Base-by-base conservation (phyloP, 2,329 filamentous ascomycete genomes). In the Sclerotiophoma versabilis region DNA sequence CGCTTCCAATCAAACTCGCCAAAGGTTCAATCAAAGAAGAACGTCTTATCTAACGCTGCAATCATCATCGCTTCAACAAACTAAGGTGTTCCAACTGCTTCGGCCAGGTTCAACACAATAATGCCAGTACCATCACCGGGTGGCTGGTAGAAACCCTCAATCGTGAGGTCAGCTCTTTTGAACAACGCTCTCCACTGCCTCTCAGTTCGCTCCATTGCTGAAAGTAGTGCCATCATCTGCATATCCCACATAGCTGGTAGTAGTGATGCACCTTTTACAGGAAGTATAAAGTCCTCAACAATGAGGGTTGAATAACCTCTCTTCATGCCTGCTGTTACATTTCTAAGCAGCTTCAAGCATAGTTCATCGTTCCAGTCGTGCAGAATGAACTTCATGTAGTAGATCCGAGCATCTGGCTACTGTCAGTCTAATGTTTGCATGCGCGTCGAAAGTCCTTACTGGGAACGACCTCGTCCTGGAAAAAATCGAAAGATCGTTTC, bases 401-500 rank as follows among this genome's bases (percentile, higher is more conserved):
- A 57, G 4, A 57, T 27, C 8, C 57, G 57, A 6, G 54, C 57
- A 38, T 38, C 48, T 49, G n/a, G 5, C 2, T 7, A 1, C 10
- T 8, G 15, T 51, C 22, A 51, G 49, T 4, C 6, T 4, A 6
- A 17, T 11, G 17, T 23, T 11, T 14, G n/a, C 3, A 4, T 30
- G 12, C 9, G 10, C 4, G 8, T 23, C 3, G 23, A 7, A 25
- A n/a, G 8, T n/a, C 10, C 49, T 46, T 29, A 52, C 42, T 9
- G 4, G 36, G 49, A 3, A 47, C 30, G 2, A 53, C 54, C 6
- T 45, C 36, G 60, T 32, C 57, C 36, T 33, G 49, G 58, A 72
- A 71, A 56, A 73, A 72, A 23, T 71, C 54, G 15, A 50, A 59
- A 5, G 42, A 4, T 15, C 10, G 8, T 23, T 49, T 49, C 6